phyloP scores from a whole-genome alignment of 2,329 filamentous ascomycete species.

The Aureobasidium vineae region DNA sequence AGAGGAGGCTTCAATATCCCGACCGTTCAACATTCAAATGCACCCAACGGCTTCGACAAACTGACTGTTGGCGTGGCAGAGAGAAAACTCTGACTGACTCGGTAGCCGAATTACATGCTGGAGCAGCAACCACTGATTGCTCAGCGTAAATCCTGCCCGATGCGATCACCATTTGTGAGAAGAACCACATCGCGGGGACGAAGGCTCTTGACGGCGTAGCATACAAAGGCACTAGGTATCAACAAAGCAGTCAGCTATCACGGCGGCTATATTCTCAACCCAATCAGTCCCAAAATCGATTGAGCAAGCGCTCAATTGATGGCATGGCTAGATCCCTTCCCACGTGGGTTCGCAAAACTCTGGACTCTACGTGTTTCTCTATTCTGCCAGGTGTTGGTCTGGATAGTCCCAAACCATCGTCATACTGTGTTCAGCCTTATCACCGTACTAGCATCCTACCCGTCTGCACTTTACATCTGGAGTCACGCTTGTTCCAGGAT shows the following conservation, averaged over 20 bases:
- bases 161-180: not conserved
- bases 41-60: slow-evolving; percentile 5
- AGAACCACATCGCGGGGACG: not conserved
- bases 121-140: not conserved
- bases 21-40: slow-evolving; percentile 14
- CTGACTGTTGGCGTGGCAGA: slow-evolving; percentile 2
- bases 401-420: not conserved
- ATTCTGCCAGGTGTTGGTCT: not conserved
- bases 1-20: slow-evolving; percentile 11
- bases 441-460: not conserved
- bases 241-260: not conserved
- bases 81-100: not conserved
- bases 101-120: not conserved
- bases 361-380: not conserved
- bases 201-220: not conserved
- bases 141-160: no score
- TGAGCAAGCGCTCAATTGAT: not conserved
- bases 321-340: not conserved
- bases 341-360: not conserved
- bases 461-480: not conserved
- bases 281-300: not conserved
- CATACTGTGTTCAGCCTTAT: slow-evolving; percentile 12
- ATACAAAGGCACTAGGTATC: not conserved
- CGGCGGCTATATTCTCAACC: no score
- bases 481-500: not conserved